phyloP scores from a whole-genome alignment of 805 yeast genomes.

The Myxozyma sirexii region DNA sequence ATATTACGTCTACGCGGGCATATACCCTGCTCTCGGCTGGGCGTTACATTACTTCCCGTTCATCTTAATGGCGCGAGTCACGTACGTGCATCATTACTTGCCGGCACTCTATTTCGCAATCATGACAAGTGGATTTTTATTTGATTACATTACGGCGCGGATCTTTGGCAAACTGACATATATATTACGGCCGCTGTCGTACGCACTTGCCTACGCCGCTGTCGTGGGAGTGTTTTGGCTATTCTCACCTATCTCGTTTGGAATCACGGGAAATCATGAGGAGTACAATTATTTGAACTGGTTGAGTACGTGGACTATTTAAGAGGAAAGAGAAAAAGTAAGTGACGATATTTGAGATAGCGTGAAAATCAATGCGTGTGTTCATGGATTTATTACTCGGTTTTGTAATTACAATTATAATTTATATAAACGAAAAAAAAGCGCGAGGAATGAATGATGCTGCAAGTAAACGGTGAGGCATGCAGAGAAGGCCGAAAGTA shows the following conservation, averaged over 20 bases:
- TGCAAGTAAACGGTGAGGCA: too few species aligned
- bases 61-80: constrained; percentile 91
- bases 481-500: too few species aligned
- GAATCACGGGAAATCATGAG: constrained; percentile 65
- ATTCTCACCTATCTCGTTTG: constrained; percentile 73
- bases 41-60: constrained; percentile 85
- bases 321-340: neutral
- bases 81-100: constrained; percentile 93
- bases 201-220: constrained; percentile 50
- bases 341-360: neutral
- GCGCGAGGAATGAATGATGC: too few species aligned
- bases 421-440: too few species aligned
- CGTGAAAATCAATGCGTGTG: neutral
- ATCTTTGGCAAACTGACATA: constrained; percentile 26
- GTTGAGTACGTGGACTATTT: constrained; percentile 56
- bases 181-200: constrained; percentile 43
- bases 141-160: constrained; percentile 50
- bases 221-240: constrained; percentile 62
- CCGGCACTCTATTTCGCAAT: constrained; percentile 96
- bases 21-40: constrained; percentile 91
- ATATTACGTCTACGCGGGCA: constrained; percentile 61
- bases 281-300: constrained; percentile 57
- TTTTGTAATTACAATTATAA: too few species aligned
- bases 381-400: too few species aligned
- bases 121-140: constrained; percentile 65